phyloP scores from a whole-genome alignment of 768 basidiomycete species.

The Termitomyces sp. region DNA sequence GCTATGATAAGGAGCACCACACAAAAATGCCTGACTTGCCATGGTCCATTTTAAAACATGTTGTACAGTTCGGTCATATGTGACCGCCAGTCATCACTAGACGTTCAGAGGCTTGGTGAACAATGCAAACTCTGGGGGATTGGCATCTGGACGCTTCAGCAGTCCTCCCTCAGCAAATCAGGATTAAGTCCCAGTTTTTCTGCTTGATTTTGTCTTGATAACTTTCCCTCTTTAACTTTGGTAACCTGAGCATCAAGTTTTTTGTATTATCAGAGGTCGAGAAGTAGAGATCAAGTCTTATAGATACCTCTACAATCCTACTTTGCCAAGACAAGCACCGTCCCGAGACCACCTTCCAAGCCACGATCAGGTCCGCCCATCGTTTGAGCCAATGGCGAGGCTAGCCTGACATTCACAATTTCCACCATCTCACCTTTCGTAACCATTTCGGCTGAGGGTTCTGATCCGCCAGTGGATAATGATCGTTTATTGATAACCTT shows the following conservation, averaged over 20 bases:
- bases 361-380: conserved; percentile 11
- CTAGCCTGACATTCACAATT: conserved; percentile 48
- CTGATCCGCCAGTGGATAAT: conserved; percentile 17
- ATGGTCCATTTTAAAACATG: background rate
- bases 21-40: background rate
- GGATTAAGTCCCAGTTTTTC: background rate
- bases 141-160: background rate
- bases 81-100: too few species aligned
- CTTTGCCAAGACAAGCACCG: conserved; percentile 30
- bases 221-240: background rate
- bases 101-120: background rate
- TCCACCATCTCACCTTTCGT: conserved; percentile 41
- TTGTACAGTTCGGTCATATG: background rate
- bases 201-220: background rate
- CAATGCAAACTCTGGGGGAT: background rate
- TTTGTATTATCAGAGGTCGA: background rate
- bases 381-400: conserved; percentile 17
- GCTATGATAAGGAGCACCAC: too few species aligned
- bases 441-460: conserved; percentile 23
- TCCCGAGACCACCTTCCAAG: conserved; percentile 17
- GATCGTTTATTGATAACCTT: conserved; percentile 50
- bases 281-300: background rate
- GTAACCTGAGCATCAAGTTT: background rate
- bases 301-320: background rate
- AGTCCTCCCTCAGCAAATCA: background rate